Base-by-base conservation (phyloP, 164 flowering plant genomes). In the Dillenia suffruticosa region DNA sequence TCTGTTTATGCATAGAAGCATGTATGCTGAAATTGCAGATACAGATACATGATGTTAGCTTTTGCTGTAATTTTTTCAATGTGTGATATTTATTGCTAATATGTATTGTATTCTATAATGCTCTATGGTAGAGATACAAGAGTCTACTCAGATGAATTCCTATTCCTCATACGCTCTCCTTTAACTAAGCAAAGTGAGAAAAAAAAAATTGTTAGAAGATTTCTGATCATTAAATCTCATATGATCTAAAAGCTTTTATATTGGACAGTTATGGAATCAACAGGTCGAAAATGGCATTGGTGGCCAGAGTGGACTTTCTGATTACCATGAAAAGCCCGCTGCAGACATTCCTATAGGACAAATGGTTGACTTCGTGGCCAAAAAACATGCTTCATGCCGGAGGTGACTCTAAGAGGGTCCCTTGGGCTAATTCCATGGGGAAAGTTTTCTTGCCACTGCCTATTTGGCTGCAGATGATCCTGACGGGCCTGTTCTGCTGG, bases 361-460 rank as follows among this genome's bases (percentile, higher is more conserved):
- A 60, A 54, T 81, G 61, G 68, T 69, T 67, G 72, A 74, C 51
- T 70, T 76, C 65, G 54, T 92, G 75, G 81, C 79, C 54, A 81
- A 72, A 63, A 90, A 59, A 73, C 96, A 88, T 71, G 77, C 91
- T 92, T 66, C 99, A 95, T 83, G 99, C 99, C 67, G 98, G 99
- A 72, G 99, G 99, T 72, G 99, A 95, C 77, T 95, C 99, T 50
- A 95, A 95, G 77, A 85, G 99, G 78, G 97, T 95, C 22, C 98
- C 98, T 44, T 95, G 98, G 99, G 99, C 99, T 8, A 92, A 92
- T 49, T 97, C 98, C 11, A 95, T 95, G 99, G 99, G 99, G 56
- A 95, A 95, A 74, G 96, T 90, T 56, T 95, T 92, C 77, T 77
- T 95, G 59, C 99, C 99, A 61, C 83, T 95, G 74, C 97, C 0